These are phyloP conservation scores for Linum tenue DNA, from an alignment of 345 rosid species.

Conservation along the genomic window DNA sequence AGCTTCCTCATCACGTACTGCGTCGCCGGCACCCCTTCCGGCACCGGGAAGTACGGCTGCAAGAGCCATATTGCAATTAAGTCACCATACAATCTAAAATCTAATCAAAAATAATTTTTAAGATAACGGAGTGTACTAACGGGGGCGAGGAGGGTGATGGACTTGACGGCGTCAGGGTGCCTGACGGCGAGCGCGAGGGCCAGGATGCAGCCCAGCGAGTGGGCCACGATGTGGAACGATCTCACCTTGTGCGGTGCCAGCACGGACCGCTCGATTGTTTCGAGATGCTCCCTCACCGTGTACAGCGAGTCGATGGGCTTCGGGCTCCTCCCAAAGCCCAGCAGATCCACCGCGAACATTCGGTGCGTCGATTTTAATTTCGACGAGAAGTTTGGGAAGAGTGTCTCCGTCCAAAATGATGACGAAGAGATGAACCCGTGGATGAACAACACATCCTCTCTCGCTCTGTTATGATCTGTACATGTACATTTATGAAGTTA, in stretches of 20 bases:
- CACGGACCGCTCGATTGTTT: constrained; percentile 62
- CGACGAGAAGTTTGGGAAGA: constrained; percentile 81
- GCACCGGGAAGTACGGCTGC: constrained; percentile 78
- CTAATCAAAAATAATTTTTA: background rate
- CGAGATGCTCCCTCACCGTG: constrained; percentile 82
- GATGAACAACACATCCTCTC: constrained; percentile 78
- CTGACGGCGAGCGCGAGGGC: constrained; percentile 88
- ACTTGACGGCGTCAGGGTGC: constrained; percentile 65
- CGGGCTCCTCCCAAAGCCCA: constrained; percentile 92
- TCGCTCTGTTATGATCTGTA: constrained; percentile 26
- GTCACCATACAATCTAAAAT: background rate
- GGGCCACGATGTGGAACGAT: constrained; percentile 94
- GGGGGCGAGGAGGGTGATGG: constrained; percentile 84
- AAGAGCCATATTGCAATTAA: background rate
- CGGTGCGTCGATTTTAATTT: constrained; percentile 56
- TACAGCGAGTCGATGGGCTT: constrained; percentile 88
- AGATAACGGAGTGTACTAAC: constrained; percentile 29
- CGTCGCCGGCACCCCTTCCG: constrained; percentile 59
- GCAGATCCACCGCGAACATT: constrained; percentile 69
- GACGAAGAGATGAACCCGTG: constrained; percentile 99
- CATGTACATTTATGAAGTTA: too few species aligned
- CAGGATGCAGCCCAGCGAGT: constrained; percentile 95
- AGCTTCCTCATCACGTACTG: constrained; percentile 73
- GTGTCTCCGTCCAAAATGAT: constrained; percentile 89
- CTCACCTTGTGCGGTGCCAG: constrained; percentile 45